These are phyloP conservation scores for Myriosclerotinia scirpicola DNA, from an alignment of 2,329 filamentous ascomycete genomes.

Conservation along the genomic window DNA sequence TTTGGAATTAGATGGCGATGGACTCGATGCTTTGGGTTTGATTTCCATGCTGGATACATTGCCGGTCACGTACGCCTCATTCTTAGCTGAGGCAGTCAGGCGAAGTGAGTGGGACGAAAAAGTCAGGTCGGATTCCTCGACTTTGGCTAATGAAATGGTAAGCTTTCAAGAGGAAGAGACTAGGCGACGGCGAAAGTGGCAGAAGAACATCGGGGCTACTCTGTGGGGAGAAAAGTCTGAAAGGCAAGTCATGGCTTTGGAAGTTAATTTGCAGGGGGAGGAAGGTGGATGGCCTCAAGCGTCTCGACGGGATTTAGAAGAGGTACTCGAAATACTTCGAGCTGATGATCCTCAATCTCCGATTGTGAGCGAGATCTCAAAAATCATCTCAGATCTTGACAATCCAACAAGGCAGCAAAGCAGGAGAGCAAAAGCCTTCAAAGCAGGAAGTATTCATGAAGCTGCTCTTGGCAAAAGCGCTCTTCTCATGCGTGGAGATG, in stretches of 20 bases:
- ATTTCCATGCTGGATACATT: conserved; percentile 78
- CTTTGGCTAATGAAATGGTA: conserved; percentile 88
- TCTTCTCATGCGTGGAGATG: conserved; percentile 80
- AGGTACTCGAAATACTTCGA: conserved; percentile 67
- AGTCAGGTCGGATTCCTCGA: conserved; percentile 81
- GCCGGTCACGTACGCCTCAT: conserved; percentile 86
- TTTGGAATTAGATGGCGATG: conserved; percentile 71
- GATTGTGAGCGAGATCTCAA: conserved; percentile 69
- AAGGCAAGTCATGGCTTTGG: conserved; percentile 70
- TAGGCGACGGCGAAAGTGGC: conserved; percentile 85
- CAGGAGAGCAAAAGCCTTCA: conserved; percentile 88
- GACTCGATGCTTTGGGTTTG: conserved; percentile 76
- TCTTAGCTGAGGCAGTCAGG: conserved; percentile 80
- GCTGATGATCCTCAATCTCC: conserved; percentile 63
- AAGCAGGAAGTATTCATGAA: conserved; percentile 93
- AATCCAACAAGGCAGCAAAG: conserved; percentile 82
- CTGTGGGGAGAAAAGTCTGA: conserved; percentile 64
- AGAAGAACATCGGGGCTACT: conserved; percentile 77
- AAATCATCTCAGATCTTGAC: conserved; percentile 76
- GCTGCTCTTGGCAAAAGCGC: conserved; percentile 84
- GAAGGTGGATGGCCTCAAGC: conserved; percentile 79
- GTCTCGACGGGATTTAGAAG: conserved; percentile 71
- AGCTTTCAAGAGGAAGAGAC: conserved; percentile 90
- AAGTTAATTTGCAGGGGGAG: conserved; percentile 80
- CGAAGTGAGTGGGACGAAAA: conserved; percentile 91